Percentiles rank a stretch among this genome's conserved stretches.
phyloP scores from a whole-genome alignment of 2,329 filamentous ascomycete genomes.

The Paradendryphiella salina region DNA sequence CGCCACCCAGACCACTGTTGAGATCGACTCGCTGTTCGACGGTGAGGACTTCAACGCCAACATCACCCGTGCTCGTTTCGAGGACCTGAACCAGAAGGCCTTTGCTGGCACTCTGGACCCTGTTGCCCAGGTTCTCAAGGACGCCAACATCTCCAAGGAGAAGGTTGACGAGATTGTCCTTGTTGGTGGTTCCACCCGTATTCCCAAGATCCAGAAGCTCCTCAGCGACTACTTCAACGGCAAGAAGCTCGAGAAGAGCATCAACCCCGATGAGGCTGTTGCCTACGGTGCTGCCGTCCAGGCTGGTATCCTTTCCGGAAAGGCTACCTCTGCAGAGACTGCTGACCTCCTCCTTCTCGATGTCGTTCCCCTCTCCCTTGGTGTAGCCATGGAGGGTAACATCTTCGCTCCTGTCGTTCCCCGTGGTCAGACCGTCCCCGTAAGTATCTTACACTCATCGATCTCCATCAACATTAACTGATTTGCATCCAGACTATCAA shows the following conservation, averaged over 20 bases:
- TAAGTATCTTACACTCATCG: neutral
- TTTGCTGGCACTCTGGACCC: conserved; percentile 93
- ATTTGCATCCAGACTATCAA: conserved; percentile 58
- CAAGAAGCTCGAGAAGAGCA: conserved; percentile 99
- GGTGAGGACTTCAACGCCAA: conserved; percentile 96
- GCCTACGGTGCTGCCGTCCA: conserved; percentile 98
- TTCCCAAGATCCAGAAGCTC: conserved; percentile 98
- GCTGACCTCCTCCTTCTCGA: conserved; percentile 93
- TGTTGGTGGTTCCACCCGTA: conserved; percentile 98
- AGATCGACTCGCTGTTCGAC: conserved; percentile 98
- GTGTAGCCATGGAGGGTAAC: conserved; percentile 99
- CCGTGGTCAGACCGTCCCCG: conserved; percentile 61
- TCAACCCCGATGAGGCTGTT: conserved; percentile 99
- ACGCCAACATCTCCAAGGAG: conserved; percentile 83
- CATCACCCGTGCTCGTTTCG: conserved; percentile 98
- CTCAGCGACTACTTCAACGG: conserved; percentile 98
- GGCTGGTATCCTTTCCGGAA: conserved; percentile 97
- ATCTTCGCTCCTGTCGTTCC: conserved; percentile 95
- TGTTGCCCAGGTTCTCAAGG: conserved; percentile 95
- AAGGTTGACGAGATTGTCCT: conserved; percentile 98
- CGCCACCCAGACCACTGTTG: conserved; percentile 94
- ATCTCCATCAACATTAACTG: neutral
- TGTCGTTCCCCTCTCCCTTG: conserved; percentile 92
- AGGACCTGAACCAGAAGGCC: conserved; percentile 95
- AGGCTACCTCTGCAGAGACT: conserved; percentile 94